Percentiles rank a stretch among this genome's conserved stretches.
Conservation (phyloP, 352 stramenopile genomes). For the Globisporangium iwayamae region DNA sequence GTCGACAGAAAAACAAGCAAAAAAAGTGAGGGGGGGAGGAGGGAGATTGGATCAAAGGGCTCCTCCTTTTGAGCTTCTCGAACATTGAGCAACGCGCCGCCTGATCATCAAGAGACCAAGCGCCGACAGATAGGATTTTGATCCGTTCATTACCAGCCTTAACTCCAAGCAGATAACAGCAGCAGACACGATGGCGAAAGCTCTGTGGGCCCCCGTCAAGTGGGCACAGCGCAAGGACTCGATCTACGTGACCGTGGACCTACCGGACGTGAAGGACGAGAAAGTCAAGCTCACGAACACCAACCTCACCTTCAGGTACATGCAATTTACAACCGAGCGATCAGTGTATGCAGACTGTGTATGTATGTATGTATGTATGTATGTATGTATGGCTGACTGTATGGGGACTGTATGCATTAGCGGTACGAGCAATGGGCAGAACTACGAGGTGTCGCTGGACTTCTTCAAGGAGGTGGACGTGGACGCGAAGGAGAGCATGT, state of each 20-base stretch:
- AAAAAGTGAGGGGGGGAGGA: neutral
- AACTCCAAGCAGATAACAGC: conserved; percentile 2
- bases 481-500: conserved; percentile 90
- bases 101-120: conserved; percentile 8
- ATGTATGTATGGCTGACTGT: conserved; percentile 5
- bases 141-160: neutral
- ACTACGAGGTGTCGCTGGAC: conserved; percentile 94
- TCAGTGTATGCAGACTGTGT: neutral
- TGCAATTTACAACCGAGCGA: too few species aligned
- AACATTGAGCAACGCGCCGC: conserved; percentile 11
- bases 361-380: neutral
- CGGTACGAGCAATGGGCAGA: conserved; percentile 88
- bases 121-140: neutral
- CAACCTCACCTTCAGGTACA: conserved; percentile 85
- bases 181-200: conserved; percentile 30
- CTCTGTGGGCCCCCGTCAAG: conserved; percentile 89
- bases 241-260: conserved; percentile 95
- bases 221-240: conserved; percentile 96
- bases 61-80: conserved; percentile 8
- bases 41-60: too few species aligned
- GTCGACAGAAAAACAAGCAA: too few species aligned
- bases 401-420: conserved; percentile 22
- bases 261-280: conserved; percentile 93
- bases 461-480: conserved; percentile 95
- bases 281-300: conserved; percentile 89